phyloP scores from a whole-genome alignment of 306 rosid genomes.

The Cajanus cajan region DNA sequence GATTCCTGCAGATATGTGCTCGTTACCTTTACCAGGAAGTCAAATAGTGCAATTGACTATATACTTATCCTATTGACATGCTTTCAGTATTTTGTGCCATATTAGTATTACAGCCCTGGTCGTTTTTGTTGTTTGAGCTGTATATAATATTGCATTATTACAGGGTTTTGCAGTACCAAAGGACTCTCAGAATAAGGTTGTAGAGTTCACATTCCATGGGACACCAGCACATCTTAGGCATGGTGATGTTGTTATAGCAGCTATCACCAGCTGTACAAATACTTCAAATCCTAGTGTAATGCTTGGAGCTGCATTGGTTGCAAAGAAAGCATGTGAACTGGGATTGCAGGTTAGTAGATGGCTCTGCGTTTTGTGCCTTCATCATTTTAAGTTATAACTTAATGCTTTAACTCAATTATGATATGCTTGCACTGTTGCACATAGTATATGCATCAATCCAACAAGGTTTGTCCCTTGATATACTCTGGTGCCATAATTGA shows the following conservation, averaged over 20 bases:
- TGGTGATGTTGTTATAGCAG: constrained; percentile 96
- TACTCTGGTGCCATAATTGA: constrained; percentile 16
- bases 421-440: neutral
- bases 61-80: neutral
- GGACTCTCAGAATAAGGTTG: constrained; percentile 71
- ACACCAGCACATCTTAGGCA: constrained; percentile 81
- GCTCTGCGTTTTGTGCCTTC: constrained; percentile 29
- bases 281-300: constrained; percentile 99
- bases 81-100: neutral
- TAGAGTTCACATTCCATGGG: constrained; percentile 65
- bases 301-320: constrained; percentile 99
- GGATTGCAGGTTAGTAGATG: constrained; percentile 81
- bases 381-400: neutral
- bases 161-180: constrained; percentile 94
- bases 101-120: neutral
- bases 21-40: constrained; percentile 6
- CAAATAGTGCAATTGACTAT: neutral
- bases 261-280: constrained; percentile 98
- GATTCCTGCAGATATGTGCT: neutral
- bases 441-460: constrained; percentile 5
- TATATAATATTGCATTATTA: constrained; percentile 33
- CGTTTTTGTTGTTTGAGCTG: constrained; percentile 34
- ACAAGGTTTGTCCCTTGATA: neutral
- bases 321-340: constrained; percentile 92
- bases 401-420: constrained; percentile 8